Conservation (phyloP, 2,329 filamentous ascomycete genomes). For the Aspergillus sp. region DNA sequence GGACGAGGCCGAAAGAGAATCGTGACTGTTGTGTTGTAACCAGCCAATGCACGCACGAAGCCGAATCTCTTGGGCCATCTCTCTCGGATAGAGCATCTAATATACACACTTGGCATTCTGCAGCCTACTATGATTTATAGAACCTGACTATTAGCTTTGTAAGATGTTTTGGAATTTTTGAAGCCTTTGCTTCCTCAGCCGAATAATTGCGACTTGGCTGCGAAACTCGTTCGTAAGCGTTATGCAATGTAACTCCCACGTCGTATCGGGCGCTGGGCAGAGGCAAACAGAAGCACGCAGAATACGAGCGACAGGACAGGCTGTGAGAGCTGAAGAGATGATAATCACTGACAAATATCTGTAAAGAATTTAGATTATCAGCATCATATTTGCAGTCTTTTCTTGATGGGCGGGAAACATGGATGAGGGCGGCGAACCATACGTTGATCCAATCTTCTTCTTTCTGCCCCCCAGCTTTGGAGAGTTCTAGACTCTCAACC, state of each 20-base stretch:
- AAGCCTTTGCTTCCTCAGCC: not conserved
- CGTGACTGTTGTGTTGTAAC: not conserved
- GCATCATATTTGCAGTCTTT: not conserved
- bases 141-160: not conserved
- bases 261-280: not conserved
- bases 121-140: not conserved
- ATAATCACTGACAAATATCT: conserved; percentile 7
- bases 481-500: conserved; percentile 1
- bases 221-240: not conserved
- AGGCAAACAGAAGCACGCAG: not conserved
- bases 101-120: not conserved
- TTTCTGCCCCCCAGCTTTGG: not conserved
- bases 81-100: conserved; percentile 1
- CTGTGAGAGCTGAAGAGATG: not conserved
- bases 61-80: not conserved
- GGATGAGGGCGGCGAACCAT: not conserved
- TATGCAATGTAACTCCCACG: not conserved
- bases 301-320: not conserved
- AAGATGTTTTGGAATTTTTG: not conserved
- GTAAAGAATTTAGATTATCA: not conserved
- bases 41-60: not conserved
- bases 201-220: not conserved
- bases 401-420: not conserved
- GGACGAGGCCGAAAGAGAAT: not conserved
- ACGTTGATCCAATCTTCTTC: not conserved